Percentiles rank a stretch among this genome's conserved stretches.
Evolutionary conservation across 2,329 filamentous ascomycete genomes (phyloP).

Genomic region (Exophiala sp.): DNA sequence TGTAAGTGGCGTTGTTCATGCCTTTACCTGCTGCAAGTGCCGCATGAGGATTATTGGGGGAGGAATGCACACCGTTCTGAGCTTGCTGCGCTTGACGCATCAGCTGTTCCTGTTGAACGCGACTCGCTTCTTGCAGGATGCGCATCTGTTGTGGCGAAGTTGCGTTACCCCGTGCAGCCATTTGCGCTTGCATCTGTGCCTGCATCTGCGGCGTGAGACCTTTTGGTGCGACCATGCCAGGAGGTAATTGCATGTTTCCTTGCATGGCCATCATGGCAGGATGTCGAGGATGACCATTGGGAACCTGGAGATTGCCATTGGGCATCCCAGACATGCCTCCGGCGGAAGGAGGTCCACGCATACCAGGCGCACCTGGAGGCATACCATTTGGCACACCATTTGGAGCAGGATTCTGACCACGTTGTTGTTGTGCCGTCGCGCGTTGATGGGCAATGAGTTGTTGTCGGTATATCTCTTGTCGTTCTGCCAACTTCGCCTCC

Average conservation of each 20-base stretch:
- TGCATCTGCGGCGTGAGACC: conserved; percentile 65
- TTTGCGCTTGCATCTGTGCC: conserved; percentile 63
- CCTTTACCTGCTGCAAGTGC: conserved; percentile 36
- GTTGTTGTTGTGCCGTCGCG: conserved; percentile 47
- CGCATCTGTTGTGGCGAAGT: conserved; percentile 45
- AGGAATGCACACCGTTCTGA: conserved; percentile 42
- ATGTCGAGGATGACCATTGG: conserved; percentile 37
- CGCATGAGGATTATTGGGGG: conserved; percentile 43
- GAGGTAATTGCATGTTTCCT: conserved; percentile 47
- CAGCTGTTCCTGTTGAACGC: conserved; percentile 39
- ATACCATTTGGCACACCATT: conserved; percentile 48
- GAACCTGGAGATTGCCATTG: conserved; percentile 34
- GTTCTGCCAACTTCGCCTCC: conserved; percentile 64
- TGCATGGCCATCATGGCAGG: conserved; percentile 41
- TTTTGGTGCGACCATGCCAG: conserved; percentile 46
- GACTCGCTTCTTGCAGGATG: conserved; percentile 46
- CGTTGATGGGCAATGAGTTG: conserved; percentile 58
- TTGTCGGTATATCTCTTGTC: conserved; percentile 58
- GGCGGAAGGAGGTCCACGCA: conserved; percentile 22
- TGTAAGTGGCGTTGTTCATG: conserved; percentile 43
- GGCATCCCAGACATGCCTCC: conserved; percentile 32
- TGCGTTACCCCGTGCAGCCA: conserved; percentile 45
- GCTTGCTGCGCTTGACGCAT: conserved; percentile 38
- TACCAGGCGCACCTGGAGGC: conserved; percentile 29
- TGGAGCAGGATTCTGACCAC: conserved; percentile 42